These are phyloP conservation scores for Colletotrichum abscissum DNA, from an alignment of 2,329 filamentous ascomycete species.

Conservation along the genomic window DNA sequence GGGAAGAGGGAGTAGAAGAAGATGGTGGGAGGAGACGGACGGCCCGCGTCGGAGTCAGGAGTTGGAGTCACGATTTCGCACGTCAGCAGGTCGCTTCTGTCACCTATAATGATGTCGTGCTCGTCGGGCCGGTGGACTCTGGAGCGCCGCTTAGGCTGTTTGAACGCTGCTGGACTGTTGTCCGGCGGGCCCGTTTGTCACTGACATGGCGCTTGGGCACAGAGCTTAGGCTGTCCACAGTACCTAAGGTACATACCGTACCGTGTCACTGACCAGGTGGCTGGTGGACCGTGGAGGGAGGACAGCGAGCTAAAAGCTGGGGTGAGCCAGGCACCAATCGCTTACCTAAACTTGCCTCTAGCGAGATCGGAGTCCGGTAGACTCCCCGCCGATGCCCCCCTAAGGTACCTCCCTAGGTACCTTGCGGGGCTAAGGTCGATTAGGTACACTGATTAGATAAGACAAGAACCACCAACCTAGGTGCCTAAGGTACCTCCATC, in stretches of 20 bases:
- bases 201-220: constrained; percentile 4
- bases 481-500: no score
- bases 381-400: not conserved
- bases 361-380: constrained; percentile 19
- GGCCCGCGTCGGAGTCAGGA: constrained; percentile 10
- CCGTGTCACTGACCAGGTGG: not conserved
- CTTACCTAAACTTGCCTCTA: not conserved
- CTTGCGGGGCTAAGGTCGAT: no score
- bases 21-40: constrained; percentile 14
- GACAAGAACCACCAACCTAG: no score
- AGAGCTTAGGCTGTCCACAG: not conserved
- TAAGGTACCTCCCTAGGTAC: no score
- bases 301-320: not conserved
- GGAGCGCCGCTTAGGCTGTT: not conserved
- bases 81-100: constrained; percentile 28
- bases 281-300: not conserved
- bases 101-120: constrained; percentile 32
- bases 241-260: not conserved
- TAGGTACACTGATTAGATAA: not conserved
- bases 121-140: constrained; percentile 5
- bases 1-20: not conserved
- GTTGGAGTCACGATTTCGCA: constrained; percentile 32
- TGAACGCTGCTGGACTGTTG: constrained; percentile 4
- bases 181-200: not conserved
- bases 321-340: not conserved